A percentile compares a stretch with the other conserved stretches of the same genome.
Evolutionary conservation across 2,329 filamentous ascomycete genomes (phyloP).

Genomic region (Penicillium hesseltinei): DNA sequence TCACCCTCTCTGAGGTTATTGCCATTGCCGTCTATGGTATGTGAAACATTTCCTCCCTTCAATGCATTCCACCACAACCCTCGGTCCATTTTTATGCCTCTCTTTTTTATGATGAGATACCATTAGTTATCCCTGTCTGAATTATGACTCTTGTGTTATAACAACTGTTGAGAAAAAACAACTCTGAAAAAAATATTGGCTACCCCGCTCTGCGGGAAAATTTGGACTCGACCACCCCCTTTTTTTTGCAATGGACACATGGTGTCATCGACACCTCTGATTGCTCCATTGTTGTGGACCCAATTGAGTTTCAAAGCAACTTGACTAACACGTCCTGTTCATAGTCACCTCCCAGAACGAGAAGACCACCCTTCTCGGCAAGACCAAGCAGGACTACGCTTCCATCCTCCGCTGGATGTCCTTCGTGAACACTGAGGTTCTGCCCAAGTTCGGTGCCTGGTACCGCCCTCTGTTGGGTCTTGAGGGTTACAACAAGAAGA

Average conservation of each 20-base stretch:
- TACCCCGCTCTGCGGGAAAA: conserved; percentile 33
- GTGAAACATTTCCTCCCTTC: conserved; percentile 45
- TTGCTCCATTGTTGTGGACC: conserved; percentile 16
- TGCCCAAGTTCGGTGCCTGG: conserved; percentile 72
- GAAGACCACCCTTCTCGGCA: conserved; percentile 98
- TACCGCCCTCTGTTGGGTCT: conserved; percentile 81
- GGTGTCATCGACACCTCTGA: conserved; percentile 13
- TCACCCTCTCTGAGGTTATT: conserved; percentile 81
- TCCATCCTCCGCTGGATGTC: conserved; percentile 99
- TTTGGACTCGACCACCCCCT: conserved; percentile 10
- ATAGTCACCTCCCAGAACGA: conserved; percentile 98
- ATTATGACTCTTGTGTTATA: conserved; percentile 70
- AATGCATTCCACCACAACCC: conserved; percentile 4
- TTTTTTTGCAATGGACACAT: conserved; percentile 21
- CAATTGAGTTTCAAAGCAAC: conserved; percentile 9
- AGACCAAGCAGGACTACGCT: conserved; percentile 99
- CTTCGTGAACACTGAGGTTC: conserved; percentile 86
- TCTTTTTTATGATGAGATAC: conserved; percentile 67
- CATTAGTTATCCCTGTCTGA: conserved; percentile 99
- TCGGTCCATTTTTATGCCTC: conserved; percentile 4
- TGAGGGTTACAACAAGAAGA: conserved; percentile 96
- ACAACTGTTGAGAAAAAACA: conserved; percentile 69
- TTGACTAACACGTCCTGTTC: conserved; percentile 27
- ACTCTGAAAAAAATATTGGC: conserved; percentile 71
- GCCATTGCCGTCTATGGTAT: conserved; percentile 97